These are phyloP conservation scores for Aspergillus hiratsukae DNA, from an alignment of 2,329 filamentous ascomycete genomes.

Conservation along the genomic window DNA sequence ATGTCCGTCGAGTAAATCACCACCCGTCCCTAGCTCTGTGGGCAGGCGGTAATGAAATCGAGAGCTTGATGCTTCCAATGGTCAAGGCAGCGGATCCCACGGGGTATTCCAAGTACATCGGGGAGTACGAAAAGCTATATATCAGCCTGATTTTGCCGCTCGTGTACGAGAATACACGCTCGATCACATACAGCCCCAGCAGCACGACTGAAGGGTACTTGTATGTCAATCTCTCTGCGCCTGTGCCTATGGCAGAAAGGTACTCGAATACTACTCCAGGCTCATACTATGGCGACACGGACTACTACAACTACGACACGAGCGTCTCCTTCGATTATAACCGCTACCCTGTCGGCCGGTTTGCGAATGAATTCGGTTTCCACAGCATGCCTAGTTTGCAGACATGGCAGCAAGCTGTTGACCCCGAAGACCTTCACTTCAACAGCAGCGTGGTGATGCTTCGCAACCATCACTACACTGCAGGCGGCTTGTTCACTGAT, in stretches of 20 bases:
- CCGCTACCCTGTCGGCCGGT: slow-evolving; percentile 55
- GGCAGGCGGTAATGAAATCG: slow-evolving; percentile 58
- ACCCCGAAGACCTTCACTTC: slow-evolving; percentile 51
- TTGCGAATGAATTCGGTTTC: slow-evolving; percentile 61
- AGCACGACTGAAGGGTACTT: slow-evolving; percentile 59
- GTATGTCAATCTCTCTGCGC: slow-evolving; percentile 49
- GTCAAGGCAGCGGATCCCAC: slow-evolving; percentile 45
- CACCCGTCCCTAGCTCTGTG: slow-evolving; percentile 54
- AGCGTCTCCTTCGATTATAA: slow-evolving; percentile 51
- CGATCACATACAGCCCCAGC: slow-evolving; percentile 58
- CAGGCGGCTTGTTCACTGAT: slow-evolving; percentile 44
- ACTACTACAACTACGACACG: slow-evolving; percentile 57
- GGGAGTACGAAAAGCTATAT: slow-evolving; percentile 57
- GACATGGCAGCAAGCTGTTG: slow-evolving; percentile 53
- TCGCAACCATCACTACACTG: slow-evolving; percentile 57
- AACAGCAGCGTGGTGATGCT: slow-evolving; percentile 54
- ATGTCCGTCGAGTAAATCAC: slow-evolving; percentile 58
- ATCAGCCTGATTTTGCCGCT: slow-evolving; percentile 52
- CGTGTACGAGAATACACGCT: slow-evolving; percentile 55
- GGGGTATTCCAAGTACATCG: slow-evolving; percentile 39
- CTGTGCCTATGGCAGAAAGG: slow-evolving; percentile 52
- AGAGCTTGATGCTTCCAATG: slow-evolving; percentile 48
- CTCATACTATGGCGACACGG: slow-evolving; percentile 56
- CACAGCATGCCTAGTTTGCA: slow-evolving; percentile 60
- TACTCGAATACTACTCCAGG: slow-evolving; percentile 53